These are phyloP conservation scores for Penicillium paxilli DNA, from an alignment of 495 filamentous ascomycete species.

Conservation along the genomic window DNA sequence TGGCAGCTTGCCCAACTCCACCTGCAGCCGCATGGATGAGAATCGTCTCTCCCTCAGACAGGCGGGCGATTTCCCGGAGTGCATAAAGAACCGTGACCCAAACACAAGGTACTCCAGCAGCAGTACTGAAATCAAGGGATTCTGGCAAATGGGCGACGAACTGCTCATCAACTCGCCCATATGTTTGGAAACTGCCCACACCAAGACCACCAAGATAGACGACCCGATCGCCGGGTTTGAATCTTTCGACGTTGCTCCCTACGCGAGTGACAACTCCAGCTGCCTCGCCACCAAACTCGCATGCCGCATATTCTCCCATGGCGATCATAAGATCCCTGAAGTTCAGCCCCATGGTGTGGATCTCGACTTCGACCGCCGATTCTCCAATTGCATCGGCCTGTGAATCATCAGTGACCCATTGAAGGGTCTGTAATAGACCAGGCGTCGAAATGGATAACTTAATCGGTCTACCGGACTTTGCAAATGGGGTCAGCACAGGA, in stretches of 20 bases:
- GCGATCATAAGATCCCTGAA: conserved; percentile 16
- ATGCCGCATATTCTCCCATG: conserved; percentile 2
- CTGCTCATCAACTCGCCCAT: too few relatives aligned
- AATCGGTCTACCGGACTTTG: too few relatives aligned
- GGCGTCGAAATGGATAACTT: too few relatives aligned
- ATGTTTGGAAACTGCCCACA: neutral
- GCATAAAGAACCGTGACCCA: neutral
- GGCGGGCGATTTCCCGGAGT: neutral
- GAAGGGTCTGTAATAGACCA: too few relatives aligned
- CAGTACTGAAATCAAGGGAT: neutral
- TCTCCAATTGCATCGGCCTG: too few relatives aligned
- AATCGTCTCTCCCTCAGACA: conserved; percentile 7
- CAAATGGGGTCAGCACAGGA: too few relatives aligned
- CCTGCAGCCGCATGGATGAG: conserved; percentile 7
- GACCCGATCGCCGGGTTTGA: neutral
- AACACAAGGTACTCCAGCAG: neutral
- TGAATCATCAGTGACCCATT: too few relatives aligned
- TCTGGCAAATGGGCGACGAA: neutral
- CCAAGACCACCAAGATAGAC: too few relatives aligned
- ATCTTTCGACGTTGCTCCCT: neutral
- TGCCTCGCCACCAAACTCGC: neutral
- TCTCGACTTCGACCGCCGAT: neutral
- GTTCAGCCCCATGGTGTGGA: neutral
- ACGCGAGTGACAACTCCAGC: neutral
- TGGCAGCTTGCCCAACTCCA: conserved; percentile 32